Conservation (phyloP, 2,329 filamentous ascomycete genomes). For the Diaporthe humulicola region DNA sequence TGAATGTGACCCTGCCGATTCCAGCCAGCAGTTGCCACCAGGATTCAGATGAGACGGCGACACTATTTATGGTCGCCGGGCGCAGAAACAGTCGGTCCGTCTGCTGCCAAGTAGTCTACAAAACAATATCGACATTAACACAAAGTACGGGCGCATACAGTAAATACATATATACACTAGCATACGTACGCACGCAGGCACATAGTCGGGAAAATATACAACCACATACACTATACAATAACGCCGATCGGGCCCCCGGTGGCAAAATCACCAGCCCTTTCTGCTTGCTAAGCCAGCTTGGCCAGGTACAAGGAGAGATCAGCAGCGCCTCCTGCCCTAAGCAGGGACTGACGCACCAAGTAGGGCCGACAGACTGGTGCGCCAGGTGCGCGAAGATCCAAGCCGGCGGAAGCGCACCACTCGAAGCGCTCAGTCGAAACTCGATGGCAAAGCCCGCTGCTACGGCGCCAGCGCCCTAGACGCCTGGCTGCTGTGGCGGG, state of each 20-base stretch:
- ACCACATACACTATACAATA: too few relatives aligned
- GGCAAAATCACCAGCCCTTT: constrained; percentile 4
- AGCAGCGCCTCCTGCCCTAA: not conserved
- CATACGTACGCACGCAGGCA: not conserved
- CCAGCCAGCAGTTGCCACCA: constrained; percentile 16
- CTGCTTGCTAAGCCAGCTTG: not conserved
- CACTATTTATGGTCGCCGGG: constrained; percentile 19
- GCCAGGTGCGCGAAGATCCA: not conserved
- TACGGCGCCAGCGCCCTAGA: constrained; percentile 17
- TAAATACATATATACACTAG: not conserved
- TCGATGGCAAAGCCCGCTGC: constrained; percentile 1
- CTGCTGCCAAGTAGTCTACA: constrained; percentile 2
- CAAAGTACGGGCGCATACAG: constrained; percentile 5
- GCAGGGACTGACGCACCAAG: constrained; percentile 17
- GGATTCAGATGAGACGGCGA: constrained; percentile 11
- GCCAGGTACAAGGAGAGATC: constrained; percentile 13
- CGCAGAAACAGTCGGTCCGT: constrained; percentile 25
- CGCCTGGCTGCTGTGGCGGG: constrained; percentile 18
- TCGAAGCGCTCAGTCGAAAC: constrained; percentile 8
- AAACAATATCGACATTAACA: not conserved
- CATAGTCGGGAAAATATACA: not conserved
- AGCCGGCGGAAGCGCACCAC: constrained; percentile 10
- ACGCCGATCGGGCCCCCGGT: constrained; percentile 3
- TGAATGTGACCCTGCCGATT: constrained; percentile 23
- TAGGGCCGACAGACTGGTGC: constrained; percentile 22